Evolutionary conservation across 257 asterid genomes (phyloP), one percentile per base, ranked within the genome.

Genomic region (Hygrophila difformis): DNA sequence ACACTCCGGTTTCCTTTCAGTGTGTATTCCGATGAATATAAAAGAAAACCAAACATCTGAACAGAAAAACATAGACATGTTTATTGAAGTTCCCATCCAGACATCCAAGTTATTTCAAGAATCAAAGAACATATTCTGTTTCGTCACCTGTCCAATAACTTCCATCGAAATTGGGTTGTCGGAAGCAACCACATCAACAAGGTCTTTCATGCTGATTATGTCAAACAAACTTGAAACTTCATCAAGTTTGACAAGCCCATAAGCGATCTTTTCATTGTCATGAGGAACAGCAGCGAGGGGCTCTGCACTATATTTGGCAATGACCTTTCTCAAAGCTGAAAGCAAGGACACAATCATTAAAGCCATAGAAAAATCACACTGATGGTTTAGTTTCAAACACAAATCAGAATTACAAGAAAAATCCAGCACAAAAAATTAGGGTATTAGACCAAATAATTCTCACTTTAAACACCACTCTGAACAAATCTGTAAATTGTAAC

Each of bases 31-130:
- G 98, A 77, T 53, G 70, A 62, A 68, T 89, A 89, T 47, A 82
- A 63, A 43, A 77, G 49, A 39, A 89, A 82, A 40, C 98, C 98
- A 47, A 77, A 85, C 87, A 85, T 75, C 98, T 89, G 94, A 57
- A 73, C 38, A 62, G 12, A 18, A 48, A 66, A 60, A 50, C 12
- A 60, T 18, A 10, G 33, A 54, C 45, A 45, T 8, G 56, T 16
- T 34, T 61, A 55, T 18, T 39, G 55, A 62, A 47, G 22, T 61
- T 41, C 13, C 55, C 26, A 15, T 41, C 52, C 54, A 53, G 12
- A 37, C 52, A 19, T 49, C 45, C 16, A 40, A 44, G 22, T 15
- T 19, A 20, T 34, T 50, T 62, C 18, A 59, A 68, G 62, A 58
- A 62, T 29, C 38, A 49, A 6, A 6, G 19, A 39, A 26, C 20